phyloP scores from a whole-genome alignment of 306 rosid species.

The Phaseolus lunatus region DNA sequence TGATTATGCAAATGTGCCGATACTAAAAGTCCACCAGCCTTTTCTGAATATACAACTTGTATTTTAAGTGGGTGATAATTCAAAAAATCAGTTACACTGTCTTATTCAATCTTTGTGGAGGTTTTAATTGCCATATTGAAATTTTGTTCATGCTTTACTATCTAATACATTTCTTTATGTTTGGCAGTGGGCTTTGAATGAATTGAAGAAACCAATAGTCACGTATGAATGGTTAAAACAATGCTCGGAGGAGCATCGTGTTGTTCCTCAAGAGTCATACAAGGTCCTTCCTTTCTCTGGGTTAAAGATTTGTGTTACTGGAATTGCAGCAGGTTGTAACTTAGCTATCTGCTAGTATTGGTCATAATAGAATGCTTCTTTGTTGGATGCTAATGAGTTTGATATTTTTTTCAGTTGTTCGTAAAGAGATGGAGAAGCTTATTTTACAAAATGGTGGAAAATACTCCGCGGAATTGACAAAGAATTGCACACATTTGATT shows the following conservation, averaged over 20 bases:
- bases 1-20: background rate
- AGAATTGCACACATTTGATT: constrained; percentile 91
- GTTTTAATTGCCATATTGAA: constrained; percentile 6
- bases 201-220: constrained; percentile 91
- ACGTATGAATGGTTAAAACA: constrained; percentile 84
- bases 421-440: constrained; percentile 78
- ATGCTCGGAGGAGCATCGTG: constrained; percentile 91
- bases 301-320: constrained; percentile 81
- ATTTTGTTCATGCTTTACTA: constrained; percentile 16
- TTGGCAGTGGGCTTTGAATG: constrained; percentile 92
- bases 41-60: constrained; percentile 32
- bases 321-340: constrained; percentile 80
- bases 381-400: constrained; percentile 49
- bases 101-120: constrained; percentile 26
- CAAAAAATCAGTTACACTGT: constrained; percentile 19
- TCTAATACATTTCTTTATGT: constrained; percentile 42
- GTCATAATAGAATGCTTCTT: constrained; percentile 35
- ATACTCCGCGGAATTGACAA: constrained; percentile 85
- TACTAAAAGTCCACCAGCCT: constrained; percentile 26
- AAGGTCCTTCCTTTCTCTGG: constrained; percentile 93
- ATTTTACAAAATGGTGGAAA: constrained; percentile 84
- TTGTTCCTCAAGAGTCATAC: constrained; percentile 89
- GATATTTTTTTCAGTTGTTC: constrained; percentile 66
- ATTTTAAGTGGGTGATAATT: constrained; percentile 29
- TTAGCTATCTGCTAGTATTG: constrained; percentile 49